Evolutionary conservation across 257 asterid species (phyloP).

Genomic region (Scutellaria baicalensis): DNA sequence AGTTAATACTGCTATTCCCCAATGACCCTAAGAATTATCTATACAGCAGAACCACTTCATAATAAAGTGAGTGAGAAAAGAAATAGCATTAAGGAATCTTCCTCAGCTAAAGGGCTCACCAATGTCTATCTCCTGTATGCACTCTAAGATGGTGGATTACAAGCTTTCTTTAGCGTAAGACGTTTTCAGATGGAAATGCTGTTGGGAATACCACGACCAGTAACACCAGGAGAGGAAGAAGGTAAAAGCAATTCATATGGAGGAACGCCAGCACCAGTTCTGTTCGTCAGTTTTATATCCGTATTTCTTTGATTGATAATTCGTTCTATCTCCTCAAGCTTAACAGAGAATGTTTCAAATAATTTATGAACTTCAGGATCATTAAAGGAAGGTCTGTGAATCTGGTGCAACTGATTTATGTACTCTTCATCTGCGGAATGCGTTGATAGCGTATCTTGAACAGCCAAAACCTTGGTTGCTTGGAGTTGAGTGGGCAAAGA

Average conservation of each 20-base stretch:
- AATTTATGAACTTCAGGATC: conserved; percentile 63
- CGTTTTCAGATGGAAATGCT: conserved; percentile 64
- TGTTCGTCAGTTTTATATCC: conserved; percentile 43
- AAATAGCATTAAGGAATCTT: not conserved
- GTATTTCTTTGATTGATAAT: conserved; percentile 57
- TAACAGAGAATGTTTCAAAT: conserved; percentile 44
- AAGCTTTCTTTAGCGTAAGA: not conserved
- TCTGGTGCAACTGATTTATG: conserved; percentile 52
- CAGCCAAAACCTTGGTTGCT: conserved; percentile 95
- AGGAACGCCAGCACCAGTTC: conserved; percentile 91
- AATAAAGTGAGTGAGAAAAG: not conserved
- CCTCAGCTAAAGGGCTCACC: not conserved
- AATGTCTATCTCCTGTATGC: not conserved
- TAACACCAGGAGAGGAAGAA: conserved; percentile 68
- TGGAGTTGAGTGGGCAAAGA: conserved; percentile 88
- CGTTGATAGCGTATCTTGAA: conserved; percentile 80
- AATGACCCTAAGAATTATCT: not conserved
- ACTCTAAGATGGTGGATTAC: not conserved
- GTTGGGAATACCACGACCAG: conserved; percentile 87
- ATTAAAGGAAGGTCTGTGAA: conserved; percentile 46
- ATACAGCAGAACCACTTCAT: not conserved
- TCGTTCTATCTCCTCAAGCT: conserved; percentile 58
- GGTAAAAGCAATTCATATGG: conserved; percentile 81
- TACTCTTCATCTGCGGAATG: conserved; percentile 90
- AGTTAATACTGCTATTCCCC: not conserved